Evolutionary conservation across 257 asterid species (phyloP).

Genomic region (Echites panduratus): DNA sequence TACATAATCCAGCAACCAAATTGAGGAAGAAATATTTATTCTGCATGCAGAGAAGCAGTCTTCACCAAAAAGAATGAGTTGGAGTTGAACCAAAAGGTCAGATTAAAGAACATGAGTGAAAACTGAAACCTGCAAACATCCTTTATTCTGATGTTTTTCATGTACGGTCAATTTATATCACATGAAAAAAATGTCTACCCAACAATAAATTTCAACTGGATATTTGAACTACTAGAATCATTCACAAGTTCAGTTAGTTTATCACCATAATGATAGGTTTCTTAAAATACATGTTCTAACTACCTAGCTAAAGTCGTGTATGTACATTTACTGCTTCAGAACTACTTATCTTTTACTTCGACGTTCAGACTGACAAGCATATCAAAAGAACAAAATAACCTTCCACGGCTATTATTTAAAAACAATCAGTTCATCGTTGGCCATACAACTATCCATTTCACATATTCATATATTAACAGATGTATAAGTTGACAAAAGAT

Average conservation of each 20-base stretch:
- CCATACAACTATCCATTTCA: slow-evolving; percentile 4
- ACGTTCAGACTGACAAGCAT: background rate
- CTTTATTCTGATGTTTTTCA: background rate
- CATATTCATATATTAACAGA: background rate
- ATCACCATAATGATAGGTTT: background rate
- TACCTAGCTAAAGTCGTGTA: background rate
- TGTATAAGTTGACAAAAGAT: slow-evolving; percentile 15
- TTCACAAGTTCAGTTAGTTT: background rate
- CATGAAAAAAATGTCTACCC: background rate
- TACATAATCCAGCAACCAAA: background rate
- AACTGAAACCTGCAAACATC: background rate
- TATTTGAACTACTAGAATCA: background rate
- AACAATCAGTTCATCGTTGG: background rate
- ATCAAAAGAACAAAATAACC: slow-evolving; percentile 2
- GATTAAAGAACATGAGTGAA: background rate
- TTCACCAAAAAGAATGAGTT: background rate
- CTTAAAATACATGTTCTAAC: background rate
- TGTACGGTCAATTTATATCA: background rate
- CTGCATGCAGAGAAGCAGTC: background rate
- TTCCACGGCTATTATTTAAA: background rate
- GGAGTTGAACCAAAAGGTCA: background rate
- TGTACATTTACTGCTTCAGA: background rate
- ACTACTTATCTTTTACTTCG: background rate
- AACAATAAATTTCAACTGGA: background rate
- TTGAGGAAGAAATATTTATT: background rate